Base-by-base conservation (phyloP, 2,329 filamentous ascomycete species). In the Daldinia eschscholtzii region DNA sequence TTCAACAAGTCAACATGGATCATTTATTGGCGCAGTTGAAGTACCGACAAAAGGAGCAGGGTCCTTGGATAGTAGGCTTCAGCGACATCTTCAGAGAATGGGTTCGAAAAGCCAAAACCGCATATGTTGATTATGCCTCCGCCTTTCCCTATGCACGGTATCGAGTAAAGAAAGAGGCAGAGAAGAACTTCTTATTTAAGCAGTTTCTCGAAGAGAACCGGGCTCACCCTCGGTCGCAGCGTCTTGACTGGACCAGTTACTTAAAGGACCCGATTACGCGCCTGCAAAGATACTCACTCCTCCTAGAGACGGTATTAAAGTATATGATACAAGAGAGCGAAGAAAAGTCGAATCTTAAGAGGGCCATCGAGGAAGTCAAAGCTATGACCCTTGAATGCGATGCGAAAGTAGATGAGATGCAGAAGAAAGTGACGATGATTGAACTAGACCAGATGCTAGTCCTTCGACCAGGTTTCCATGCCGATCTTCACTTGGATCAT, bases 21-120 rank as follows among this genome's bases (percentile, higher is more conserved):
- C 91, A 96, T 78, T 87, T 99, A 20, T 83, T 99, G 26, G 92
- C 95, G 1, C 95, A 98, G 79, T 87, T 99, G 75, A 98, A 98
- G 77, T 99, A 98, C 78, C 90, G 96, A 28, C 96, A 99, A 79
- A 92, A 96, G 76, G 96, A 98, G 78, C 95, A 99, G 81, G 96
- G 96, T 0, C 96, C 96, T 0, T 99, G 94, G 90, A 91, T 99
- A 65, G 86, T 88, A 12, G 96, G 96, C 2, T 98, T 98, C 81
- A 98, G 94, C 78, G 96, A 98, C 76, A 93, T 99, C 57, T 98
- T 99, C 84, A 87, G 96, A 65, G 96, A 99, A 81, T 99, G 96
- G 96, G 97, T 98, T 70, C 89, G 96, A 70, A 98, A 98, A 80
- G 96, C 96, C 35, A 93, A 91, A 79, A 84, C 87, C 2, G 91